Percentiles rank a stretch among this genome's conserved stretches.
These are phyloP conservation scores for Fusarium robinianum DNA, from an alignment of 2,329 filamentous ascomycete species.

Conservation along the genomic window DNA sequence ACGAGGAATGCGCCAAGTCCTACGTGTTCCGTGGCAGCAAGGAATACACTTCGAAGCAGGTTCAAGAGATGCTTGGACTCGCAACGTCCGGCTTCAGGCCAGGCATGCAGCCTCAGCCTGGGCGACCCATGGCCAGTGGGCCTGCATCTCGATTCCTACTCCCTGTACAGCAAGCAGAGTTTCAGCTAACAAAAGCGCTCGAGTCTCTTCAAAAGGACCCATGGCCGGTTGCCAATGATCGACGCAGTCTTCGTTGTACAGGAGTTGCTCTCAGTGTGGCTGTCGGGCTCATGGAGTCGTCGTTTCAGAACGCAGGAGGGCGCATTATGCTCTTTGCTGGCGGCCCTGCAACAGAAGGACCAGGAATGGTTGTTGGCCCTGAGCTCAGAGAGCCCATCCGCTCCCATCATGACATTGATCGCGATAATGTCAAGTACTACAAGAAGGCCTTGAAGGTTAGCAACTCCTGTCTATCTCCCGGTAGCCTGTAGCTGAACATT, in stretches of 20 bases:
- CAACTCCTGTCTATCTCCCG: not conserved
- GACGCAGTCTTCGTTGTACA: conserved; percentile 87
- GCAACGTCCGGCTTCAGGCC: conserved; percentile 74
- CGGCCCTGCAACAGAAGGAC: conserved; percentile 92
- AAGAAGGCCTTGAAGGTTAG: conserved; percentile 95
- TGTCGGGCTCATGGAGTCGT: conserved; percentile 87
- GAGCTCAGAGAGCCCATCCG: conserved; percentile 95
- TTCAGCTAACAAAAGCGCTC: conserved; percentile 93
- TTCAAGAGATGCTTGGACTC: conserved; percentile 98
- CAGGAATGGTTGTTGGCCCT: conserved; percentile 93
- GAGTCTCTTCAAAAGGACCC: conserved; percentile 96
- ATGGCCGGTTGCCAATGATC: conserved; percentile 95
- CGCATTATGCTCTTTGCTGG: conserved; percentile 98
- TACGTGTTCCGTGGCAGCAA: conserved; percentile 98
- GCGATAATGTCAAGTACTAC: conserved; percentile 99
- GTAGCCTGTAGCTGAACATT: conserved; percentile 33
- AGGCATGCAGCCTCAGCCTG: conserved; percentile 73
- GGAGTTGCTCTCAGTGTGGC: conserved; percentile 97
- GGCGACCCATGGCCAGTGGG: conserved; percentile 75
- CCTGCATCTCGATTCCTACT: conserved; percentile 89
- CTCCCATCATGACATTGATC: conserved; percentile 97
- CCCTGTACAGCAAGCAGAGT: conserved; percentile 93
- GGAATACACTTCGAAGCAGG: conserved; percentile 96
- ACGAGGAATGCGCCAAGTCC: conserved; percentile 96
- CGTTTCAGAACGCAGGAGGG: conserved; percentile 92